Evolutionary conservation across 169 alveolate species (phyloP).

Genomic region (Cryptosporidium muris): DNA sequence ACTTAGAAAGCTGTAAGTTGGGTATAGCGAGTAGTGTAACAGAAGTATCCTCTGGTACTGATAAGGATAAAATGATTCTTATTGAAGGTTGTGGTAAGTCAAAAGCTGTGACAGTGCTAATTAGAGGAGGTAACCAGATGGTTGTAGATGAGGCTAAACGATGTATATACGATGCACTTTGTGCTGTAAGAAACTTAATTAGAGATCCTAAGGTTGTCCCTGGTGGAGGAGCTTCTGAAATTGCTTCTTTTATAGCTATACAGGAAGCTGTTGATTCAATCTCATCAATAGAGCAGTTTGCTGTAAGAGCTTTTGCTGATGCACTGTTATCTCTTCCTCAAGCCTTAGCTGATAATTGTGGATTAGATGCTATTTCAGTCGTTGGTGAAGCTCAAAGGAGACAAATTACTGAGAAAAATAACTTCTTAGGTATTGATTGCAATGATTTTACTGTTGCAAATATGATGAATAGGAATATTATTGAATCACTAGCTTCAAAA

Average conservation of each 20-base stretch:
- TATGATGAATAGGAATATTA: slow-evolving; percentile 91
- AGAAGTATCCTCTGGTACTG: slow-evolving; percentile 94
- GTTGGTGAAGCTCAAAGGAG: slow-evolving; percentile 91
- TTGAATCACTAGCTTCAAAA: slow-evolving; percentile 93
- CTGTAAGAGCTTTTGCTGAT: slow-evolving; percentile 97
- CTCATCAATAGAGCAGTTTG: slow-evolving; percentile 94
- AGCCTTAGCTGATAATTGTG: slow-evolving; percentile 97
- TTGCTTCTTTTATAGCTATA: slow-evolving; percentile 93
- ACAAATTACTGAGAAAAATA: slow-evolving; percentile 83
- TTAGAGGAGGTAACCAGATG: slow-evolving; percentile 96
- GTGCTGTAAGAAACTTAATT: slow-evolving; percentile 93
- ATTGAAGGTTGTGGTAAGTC: slow-evolving; percentile 93
- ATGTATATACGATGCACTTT: slow-evolving; percentile 97
- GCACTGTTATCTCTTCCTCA: slow-evolving; percentile 95
- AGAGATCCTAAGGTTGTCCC: slow-evolving; percentile 86
- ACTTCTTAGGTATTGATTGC: slow-evolving; percentile 64
- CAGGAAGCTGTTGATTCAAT: slow-evolving; percentile 89
- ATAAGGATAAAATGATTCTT: slow-evolving; percentile 92
- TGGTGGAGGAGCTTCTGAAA: slow-evolving; percentile 99
- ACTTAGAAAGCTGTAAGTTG: slow-evolving; percentile 90
- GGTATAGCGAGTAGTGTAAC: slow-evolving; percentile 93
- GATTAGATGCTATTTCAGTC: slow-evolving; percentile 91
- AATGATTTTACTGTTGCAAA: slow-evolving; percentile 79
- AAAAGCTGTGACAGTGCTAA: slow-evolving; percentile 94
- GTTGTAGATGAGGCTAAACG: slow-evolving; percentile 97